These are phyloP conservation scores for Vanderwaltozyma polyspora DNA, from an alignment of 805 yeast genomes.

Conservation along the genomic window DNA sequence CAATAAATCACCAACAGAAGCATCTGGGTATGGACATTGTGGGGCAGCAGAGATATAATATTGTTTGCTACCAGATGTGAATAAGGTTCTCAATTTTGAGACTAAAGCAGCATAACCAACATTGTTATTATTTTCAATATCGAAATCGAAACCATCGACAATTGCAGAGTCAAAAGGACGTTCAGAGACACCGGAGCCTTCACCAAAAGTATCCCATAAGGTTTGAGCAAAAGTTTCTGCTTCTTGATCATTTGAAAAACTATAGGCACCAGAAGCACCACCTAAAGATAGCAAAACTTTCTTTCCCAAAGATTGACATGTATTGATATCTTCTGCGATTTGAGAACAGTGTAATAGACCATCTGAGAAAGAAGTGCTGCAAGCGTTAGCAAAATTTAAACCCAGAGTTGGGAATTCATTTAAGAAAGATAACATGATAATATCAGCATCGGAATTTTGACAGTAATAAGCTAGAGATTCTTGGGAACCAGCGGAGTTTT, in stretches of 20 bases:
- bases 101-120: conserved; percentile 62
- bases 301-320: conserved; percentile 73
- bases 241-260: conserved; percentile 72
- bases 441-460: conserved; percentile 55
- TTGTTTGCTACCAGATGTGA: conserved; percentile 42
- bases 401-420: conserved; percentile 43
- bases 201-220: conserved; percentile 54
- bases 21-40: conserved; percentile 84
- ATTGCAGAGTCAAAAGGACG: conserved; percentile 63
- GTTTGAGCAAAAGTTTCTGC: conserved; percentile 53
- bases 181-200: conserved; percentile 43
- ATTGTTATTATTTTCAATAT: conserved; percentile 56
- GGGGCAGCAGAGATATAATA: conserved; percentile 85
- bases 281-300: conserved; percentile 63
- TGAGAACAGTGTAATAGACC: conserved; percentile 36
- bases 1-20: conserved; percentile 46
- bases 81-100: conserved; percentile 38
- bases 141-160: conserved; percentile 90
- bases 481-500: conserved; percentile 58
- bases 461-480: conserved; percentile 45
- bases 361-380: conserved; percentile 30
- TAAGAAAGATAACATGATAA: conserved; percentile 62
- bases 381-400: conserved; percentile 49
- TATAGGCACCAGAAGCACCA: conserved; percentile 75
- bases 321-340: conserved; percentile 56